Conservation (phyloP, 75 land plant genomes). For the Larix kaempferi region DNA sequence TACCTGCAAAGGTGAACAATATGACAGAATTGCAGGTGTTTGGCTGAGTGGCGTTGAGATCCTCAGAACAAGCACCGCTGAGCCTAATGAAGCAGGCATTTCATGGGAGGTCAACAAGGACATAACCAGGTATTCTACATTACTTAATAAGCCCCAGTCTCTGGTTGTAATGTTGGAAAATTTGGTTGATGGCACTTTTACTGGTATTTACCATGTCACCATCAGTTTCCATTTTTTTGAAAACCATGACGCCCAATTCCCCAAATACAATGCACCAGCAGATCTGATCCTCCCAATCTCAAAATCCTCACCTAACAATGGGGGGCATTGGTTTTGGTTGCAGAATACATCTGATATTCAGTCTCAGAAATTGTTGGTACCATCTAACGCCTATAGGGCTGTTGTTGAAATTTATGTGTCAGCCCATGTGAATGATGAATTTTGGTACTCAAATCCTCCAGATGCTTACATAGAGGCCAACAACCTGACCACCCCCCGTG, state of each 20-base stretch:
- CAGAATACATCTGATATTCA: slow-evolving; percentile 40
- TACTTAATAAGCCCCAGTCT: slow-evolving; percentile 39
- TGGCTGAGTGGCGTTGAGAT: slow-evolving; percentile 96
- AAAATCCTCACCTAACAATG: slow-evolving; percentile 58
- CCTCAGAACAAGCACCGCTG: slow-evolving; percentile 89
- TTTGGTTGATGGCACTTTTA: slow-evolving; percentile 79
- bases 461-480: slow-evolving; percentile 63
- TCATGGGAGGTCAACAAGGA: slow-evolving; percentile 86
- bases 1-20: slow-evolving; percentile 74
- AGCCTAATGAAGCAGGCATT: slow-evolving; percentile 68
- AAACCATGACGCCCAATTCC: background rate
- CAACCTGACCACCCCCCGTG: slow-evolving; percentile 61
- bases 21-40: slow-evolving; percentile 85
- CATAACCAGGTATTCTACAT: slow-evolving; percentile 64
- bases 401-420: slow-evolving; percentile 85
- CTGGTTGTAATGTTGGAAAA: slow-evolving; percentile 74
- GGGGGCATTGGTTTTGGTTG: slow-evolving; percentile 78
- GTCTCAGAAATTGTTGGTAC: slow-evolving; percentile 40
- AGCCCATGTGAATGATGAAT: slow-evolving; percentile 75
- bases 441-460: slow-evolving; percentile 86
- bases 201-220: slow-evolving; percentile 84
- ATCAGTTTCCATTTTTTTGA: slow-evolving; percentile 62
- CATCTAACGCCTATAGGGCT: slow-evolving; percentile 72
- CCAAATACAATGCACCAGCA: slow-evolving; percentile 5
- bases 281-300: slow-evolving; percentile 44